Percentiles rank a stretch among this genome's conserved stretches.
Conservation (phyloP, 75 land plant species). For the Chamaecyparis obtusa region DNA sequence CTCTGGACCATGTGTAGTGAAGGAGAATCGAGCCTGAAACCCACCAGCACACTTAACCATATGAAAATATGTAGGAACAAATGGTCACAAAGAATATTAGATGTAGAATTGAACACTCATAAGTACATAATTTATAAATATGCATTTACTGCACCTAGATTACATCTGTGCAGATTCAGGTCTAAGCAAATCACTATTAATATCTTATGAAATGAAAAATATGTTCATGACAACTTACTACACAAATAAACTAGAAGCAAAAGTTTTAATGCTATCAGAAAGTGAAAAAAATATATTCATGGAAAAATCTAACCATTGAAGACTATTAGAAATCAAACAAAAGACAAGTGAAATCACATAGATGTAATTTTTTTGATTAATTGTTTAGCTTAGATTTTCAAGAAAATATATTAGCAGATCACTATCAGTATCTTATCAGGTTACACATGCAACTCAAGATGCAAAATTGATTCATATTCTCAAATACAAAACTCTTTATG, state of each 20-base stretch:
- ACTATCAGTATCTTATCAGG: too few species aligned
- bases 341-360: not conserved
- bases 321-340: not conserved
- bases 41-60: not conserved
- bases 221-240: not conserved
- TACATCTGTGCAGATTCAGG: not conserved
- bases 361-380: not conserved
- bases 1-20: conserved; percentile 37
- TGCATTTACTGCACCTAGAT: not conserved
- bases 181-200: not conserved
- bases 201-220: not conserved
- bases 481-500: too few species aligned
- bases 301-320: not conserved
- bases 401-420: not conserved
- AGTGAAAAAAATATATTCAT: not conserved
- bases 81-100: not conserved
- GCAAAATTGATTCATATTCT: too few species aligned
- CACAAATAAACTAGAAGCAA: not conserved
- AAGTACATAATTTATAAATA: not conserved
- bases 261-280: not conserved
- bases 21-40: conserved; percentile 63
- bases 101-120: not conserved
- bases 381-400: not conserved
- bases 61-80: not conserved
- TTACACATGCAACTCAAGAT: too few species aligned